Base-by-base conservation (phyloP, 179 eudicot species). In the Gypsophila paniculata region DNA sequence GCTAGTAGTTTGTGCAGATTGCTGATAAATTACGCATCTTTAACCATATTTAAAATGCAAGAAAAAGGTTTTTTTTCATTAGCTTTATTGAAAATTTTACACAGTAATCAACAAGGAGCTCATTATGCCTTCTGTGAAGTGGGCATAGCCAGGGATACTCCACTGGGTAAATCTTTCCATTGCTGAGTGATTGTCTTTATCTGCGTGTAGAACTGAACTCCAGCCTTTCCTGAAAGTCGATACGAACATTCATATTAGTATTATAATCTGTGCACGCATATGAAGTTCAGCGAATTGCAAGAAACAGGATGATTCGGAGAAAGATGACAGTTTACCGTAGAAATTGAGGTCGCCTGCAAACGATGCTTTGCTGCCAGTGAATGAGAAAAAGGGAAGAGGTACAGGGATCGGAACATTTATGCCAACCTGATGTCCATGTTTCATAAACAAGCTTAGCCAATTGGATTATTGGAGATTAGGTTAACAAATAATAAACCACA, bases 401-500 rank as follows among this genome's bases (percentile, higher is more conserved):
- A 90, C 95, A 6, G 99, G 98, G 74, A 95, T 93, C 6, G 99
- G 96, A 68, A 95, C 99, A 66, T 95, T 95, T 68, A 95, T 89
- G 75, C 99, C 99, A 55, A 95, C 91, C 98, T 95, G 83, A 72
- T 29, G 62, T 44, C 34, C 64, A 59, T 39, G 59, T 71, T 15
- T 60, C 71, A 60, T 22, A 61, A 8, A 25, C 15, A 36, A 53
- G 72, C 29, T 23, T 63, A 65, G 48, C 53, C 10, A 46, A 25
- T n/a, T 8, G 23, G 46, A 14, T 18, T 26, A 26, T n/a, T 10
- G 53, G 36, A 51, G 36, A 67, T 51, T 12, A 25, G 11, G 71
- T 48, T 29, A 26, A 8, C 32, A 49, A 6, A 52, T 12, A 29
- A 23, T 7, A 15, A 14, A 14, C 63, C 8, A 38, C 17, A 36